Evolutionary conservation across 495 filamentous ascomycete species (phyloP), one percentile per base, ranked within the genome.

Genomic region (Xylaria cubensis): DNA sequence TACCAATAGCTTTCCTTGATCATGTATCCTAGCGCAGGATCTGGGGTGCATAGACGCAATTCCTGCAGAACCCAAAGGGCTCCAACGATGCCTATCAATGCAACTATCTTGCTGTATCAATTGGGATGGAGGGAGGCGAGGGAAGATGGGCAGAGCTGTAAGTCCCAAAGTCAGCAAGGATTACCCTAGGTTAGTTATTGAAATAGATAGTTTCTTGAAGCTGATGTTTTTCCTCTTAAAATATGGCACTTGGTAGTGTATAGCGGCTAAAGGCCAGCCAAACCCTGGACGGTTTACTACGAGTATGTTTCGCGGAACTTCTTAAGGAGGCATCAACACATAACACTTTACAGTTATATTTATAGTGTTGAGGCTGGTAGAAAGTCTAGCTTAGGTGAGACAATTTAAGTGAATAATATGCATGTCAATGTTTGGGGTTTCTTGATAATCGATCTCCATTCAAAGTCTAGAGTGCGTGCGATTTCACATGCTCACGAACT

Each of bases 31-130:
- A 62, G 44, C 44, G 44, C 62, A 21, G 67, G 24, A 50, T 70
- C 56, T 36, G 56, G 55, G 67, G 67, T 50, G 51, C 42, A 48
- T 58, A 50, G n/a, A 13, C 42, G 21, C 15, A 24, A 32, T 26
- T 42, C 29, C 24, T n/a, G 64, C 6, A 21, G 46, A 51, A 32
- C 32, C 2, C 10, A 66, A 53, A n/a, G 29, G 21, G 7, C 4
- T 4, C 48, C 9, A 44, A 13, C 26, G 26, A n/a, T 32, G 4
- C 42, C 62, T 41, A 64, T 17, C 39, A 17, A 26, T 64, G 6
- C n/a, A 64, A 41, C 55, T 36, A 12, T 59, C 10, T 19, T 59
- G 9, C 29, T 59, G 29, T 6, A 59, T 36, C 6, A n/a, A 17
- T 59, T 19, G 15, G 29, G 9, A 10, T 19, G 0, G 17, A 55